Percentiles rank a stretch among this genome's conserved stretches.
Evolutionary conservation across 805 yeast species (phyloP).

Genomic region (Debaryomyces maramus): DNA sequence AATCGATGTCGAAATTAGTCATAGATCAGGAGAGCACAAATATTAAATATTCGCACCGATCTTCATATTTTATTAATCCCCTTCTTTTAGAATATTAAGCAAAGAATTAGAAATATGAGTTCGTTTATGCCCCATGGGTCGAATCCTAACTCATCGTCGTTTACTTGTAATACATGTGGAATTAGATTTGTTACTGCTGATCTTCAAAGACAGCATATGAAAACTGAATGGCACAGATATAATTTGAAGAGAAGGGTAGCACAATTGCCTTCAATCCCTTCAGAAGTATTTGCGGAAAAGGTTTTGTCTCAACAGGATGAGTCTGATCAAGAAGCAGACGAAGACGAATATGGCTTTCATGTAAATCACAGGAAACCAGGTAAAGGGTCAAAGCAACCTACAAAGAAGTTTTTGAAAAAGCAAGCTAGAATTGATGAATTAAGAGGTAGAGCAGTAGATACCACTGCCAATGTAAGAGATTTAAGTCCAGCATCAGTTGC

Average conservation of each 20-base stretch:
- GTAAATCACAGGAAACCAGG: conserved; percentile 29
- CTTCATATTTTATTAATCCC: too few relatives aligned
- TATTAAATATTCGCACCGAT: too few relatives aligned
- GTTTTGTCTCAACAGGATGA: conserved; percentile 37
- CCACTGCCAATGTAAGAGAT: conserved; percentile 27
- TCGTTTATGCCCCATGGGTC: conserved; percentile 23
- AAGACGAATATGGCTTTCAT: conserved; percentile 57
- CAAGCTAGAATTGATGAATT: conserved; percentile 16
- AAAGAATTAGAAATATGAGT: conserved; percentile 4
- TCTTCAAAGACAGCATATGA: conserved; percentile 44
- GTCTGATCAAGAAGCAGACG: conserved; percentile 26
- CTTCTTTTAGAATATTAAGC: too few relatives aligned
- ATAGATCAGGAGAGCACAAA: too few relatives aligned
- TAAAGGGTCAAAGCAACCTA: conserved; percentile 31
- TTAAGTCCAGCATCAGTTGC: conserved; percentile 53
- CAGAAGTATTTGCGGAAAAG: conserved; percentile 70
- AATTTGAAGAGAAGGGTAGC: conserved; percentile 46
- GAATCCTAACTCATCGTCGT: conserved; percentile 24
- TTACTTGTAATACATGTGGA: conserved; percentile 43
- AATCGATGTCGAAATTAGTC: too few relatives aligned
- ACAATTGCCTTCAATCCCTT: conserved; percentile 67
- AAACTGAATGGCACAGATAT: conserved; percentile 47
- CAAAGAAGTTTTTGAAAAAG: conserved; percentile 40
- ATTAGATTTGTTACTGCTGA: conserved; percentile 39
- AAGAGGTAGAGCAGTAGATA: conserved; percentile 18